Conservation (phyloP, 2,329 filamentous ascomycete species). For the Amesomyces nigricolor region DNA sequence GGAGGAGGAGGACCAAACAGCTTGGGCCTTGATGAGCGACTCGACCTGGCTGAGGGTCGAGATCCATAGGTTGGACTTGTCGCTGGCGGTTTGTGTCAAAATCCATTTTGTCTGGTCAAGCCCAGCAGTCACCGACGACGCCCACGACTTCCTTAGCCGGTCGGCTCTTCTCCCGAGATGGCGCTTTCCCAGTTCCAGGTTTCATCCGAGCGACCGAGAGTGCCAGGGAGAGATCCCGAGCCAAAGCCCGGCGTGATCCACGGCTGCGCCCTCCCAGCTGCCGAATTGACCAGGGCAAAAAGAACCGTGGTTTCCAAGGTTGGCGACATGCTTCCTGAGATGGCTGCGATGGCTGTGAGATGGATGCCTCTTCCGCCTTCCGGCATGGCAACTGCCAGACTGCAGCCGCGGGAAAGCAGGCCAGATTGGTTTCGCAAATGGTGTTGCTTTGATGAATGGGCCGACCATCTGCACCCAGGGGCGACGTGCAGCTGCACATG, state of each 20-base stretch:
- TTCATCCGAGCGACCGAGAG: not conserved
- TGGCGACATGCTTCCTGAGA: constrained; percentile 6
- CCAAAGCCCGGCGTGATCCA: not conserved
- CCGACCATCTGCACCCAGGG: constrained; percentile 23
- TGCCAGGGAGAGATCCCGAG: not conserved
- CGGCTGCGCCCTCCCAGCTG: not conserved
- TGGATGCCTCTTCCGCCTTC: constrained; percentile 7
- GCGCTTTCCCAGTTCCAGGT: not conserved
- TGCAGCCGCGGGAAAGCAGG: constrained; percentile 15
- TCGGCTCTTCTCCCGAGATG: not conserved
- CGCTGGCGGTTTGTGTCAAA: not conserved
- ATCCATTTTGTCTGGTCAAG: not conserved
- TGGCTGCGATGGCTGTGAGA: not conserved
- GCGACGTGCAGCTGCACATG: constrained; percentile 28
- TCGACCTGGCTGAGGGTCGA: too few relatives aligned
- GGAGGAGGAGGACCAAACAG: not conserved
- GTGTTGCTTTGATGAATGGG: constrained; percentile 24
- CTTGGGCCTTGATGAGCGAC: too few relatives aligned
- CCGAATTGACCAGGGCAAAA: not conserved
- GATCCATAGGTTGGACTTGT: not conserved
- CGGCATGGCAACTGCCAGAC: constrained; percentile 11
- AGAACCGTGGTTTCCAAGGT: constrained; percentile 12
- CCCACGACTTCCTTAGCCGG: not conserved
- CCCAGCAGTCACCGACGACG: too few relatives aligned
- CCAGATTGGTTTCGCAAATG: constrained; percentile 17